Evolutionary conservation across 768 basidiomycete genomes (phyloP), one percentile per base, ranked within the genome.

Genomic region (Leucocoprinus leucothites): DNA sequence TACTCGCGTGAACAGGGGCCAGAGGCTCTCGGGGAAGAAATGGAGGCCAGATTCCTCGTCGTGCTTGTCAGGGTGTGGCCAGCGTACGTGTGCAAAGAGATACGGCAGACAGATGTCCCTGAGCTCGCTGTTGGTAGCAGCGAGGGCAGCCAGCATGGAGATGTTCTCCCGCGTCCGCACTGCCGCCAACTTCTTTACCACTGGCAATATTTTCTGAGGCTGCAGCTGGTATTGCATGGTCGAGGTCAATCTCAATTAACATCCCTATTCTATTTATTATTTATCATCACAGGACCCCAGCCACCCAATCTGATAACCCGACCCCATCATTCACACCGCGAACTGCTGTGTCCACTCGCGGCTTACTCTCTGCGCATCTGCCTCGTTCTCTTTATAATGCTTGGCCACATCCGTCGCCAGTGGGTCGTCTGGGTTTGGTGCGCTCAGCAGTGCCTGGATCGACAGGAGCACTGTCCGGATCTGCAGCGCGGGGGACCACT

Each of bases 401-500:
- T 97, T 95, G 25, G 97, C 97, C 16, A 94, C 91, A 60, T 96
- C 94, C 36, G 94, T 92, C 31, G 94, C 94, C 24, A 96, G 82
- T 3, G 94, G 94, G 65, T 96, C 94, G 64, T 96, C 94, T 1
- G 97, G 97, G 72, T 99, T 99, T 2, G 97, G 97, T 1, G 97
- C 87, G 59, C 89, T 91, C 41, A 99, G 79, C 44, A 99, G 78
- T n/a, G 97, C 97, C 72, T 99, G 97, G 66, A 99, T 82, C 38
- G 96, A 98, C 48, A 99, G 82, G 55, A 99, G 78, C 48, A 99
- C 97, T 1, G 97, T 99, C 62, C 97, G 88, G 73, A 99, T 99
- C 70, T 99, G 97, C 16, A 99, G 80, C 0, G 97, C 97, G 18
- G 97, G 97, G 9, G 94, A 97, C 97, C 97, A 99, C 78, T 98